Evolutionary conservation across 2,329 filamentous ascomycete genomes (phyloP).

Genomic region (Ceratocystis smalleyi): DNA sequence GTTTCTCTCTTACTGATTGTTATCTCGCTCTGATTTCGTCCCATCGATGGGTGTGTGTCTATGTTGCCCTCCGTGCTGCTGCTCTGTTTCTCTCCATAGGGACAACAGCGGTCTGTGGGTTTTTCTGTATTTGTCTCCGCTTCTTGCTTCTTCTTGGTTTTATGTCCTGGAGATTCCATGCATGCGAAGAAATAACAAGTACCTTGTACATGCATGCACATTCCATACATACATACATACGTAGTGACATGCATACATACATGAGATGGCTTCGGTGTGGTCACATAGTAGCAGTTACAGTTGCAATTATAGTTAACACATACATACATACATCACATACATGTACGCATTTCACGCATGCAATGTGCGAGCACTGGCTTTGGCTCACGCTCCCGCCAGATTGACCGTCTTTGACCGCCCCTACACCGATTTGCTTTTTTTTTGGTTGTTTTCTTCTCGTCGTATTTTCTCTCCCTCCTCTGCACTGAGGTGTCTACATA

Average conservation of each 20-base stretch:
- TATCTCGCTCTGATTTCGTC: not conserved
- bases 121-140: not conserved
- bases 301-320: not conserved
- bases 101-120: not conserved
- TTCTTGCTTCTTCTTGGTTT: not conserved
- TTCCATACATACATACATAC: not conserved
- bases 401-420: not conserved
- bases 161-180: not conserved
- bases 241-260: not conserved
- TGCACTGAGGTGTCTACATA: not conserved
- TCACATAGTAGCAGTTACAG: not conserved
- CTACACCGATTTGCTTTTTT: too few species aligned
- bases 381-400: not conserved
- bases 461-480: not conserved
- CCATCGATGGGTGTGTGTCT: not conserved
- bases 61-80: not conserved
- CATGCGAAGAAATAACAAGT: not conserved
- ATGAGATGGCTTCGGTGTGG: not conserved
- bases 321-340: not conserved
- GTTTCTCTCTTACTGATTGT: not conserved
- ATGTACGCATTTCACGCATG: not conserved
- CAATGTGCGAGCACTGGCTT: not conserved
- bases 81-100: not conserved
- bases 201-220: not conserved
- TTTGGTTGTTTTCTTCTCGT: not conserved